phyloP scores from a whole-genome alignment of 2,329 filamentous ascomycete genomes.

The Diplodia scrobiculata region DNA sequence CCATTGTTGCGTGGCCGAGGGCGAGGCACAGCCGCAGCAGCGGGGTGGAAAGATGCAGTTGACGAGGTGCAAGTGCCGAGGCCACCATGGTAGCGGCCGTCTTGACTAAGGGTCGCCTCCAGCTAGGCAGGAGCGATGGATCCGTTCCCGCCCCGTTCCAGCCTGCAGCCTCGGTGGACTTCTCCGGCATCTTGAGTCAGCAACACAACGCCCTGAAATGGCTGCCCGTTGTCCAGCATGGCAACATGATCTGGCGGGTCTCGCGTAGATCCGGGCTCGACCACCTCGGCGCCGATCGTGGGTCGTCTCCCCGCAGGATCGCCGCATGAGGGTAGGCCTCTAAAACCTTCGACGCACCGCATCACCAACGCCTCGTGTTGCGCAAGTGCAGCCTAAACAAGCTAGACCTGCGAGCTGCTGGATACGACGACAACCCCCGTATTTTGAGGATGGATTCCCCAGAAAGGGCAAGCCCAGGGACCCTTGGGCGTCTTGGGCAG shows the following conservation, averaged over 20 bases:
- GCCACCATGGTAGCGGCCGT: too few species aligned
- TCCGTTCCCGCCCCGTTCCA: neutral
- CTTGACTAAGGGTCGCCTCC: neutral
- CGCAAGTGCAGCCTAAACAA: neutral
- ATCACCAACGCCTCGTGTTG: neutral
- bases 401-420: neutral
- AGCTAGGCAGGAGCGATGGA: neutral
- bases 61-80: neutral
- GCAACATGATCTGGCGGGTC: slow-evolving; percentile 9
- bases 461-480: neutral
- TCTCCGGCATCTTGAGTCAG: neutral
- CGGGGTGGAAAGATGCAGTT: neutral
- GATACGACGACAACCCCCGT: neutral
- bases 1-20: neutral
- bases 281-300: slow-evolving; percentile 1
- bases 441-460: neutral
- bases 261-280: slow-evolving; percentile 16
- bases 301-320: neutral
- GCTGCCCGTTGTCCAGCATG: too few species aligned
- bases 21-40: neutral
- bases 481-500: neutral
- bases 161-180: neutral
- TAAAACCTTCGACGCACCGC: slow-evolving; percentile 6
- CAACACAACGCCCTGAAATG: neutral
- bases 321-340: neutral